Percentiles rank a stretch among this genome's conserved stretches.
Conservation (phyloP, 768 basidiomycete genomes). For the Panaeolus papilionaceus region DNA sequence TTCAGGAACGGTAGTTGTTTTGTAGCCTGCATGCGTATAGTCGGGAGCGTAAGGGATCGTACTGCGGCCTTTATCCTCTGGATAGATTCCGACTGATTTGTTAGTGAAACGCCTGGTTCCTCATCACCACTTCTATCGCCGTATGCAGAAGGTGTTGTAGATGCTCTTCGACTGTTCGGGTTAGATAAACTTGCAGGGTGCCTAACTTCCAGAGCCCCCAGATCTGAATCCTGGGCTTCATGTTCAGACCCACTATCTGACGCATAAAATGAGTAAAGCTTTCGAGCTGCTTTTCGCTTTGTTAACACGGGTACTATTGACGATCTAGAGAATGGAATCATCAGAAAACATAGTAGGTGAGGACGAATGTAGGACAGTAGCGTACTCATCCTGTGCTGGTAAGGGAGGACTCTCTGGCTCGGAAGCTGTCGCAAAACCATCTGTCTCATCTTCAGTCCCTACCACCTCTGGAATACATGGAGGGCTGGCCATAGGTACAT, state of each 20-base stretch:
- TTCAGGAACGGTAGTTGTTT: constrained; percentile 60
- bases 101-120: not conserved
- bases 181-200: not conserved
- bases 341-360: not conserved
- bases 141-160: not conserved
- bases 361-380: not conserved
- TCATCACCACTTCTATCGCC: not conserved
- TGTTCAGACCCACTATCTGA: constrained; percentile 9
- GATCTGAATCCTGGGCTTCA: constrained; percentile 3
- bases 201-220: constrained; percentile 8
- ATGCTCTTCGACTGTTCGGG: constrained; percentile 7
- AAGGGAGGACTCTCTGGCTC: not conserved
- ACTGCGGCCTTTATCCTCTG: constrained; percentile 28
- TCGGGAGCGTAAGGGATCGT: constrained; percentile 36
- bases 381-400: not conserved
- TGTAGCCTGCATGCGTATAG: constrained; percentile 43
- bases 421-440: not conserved
- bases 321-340: not conserved
- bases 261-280: not conserved
- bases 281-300: constrained; percentile 19
- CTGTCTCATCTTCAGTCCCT: not conserved
- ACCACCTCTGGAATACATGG: not conserved
- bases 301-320: not conserved
- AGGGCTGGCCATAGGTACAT: not conserved
- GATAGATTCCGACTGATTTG: constrained; percentile 7